These are phyloP conservation scores for Zychaea mexicana DNA, from an alignment of 371 early-diverging fungal genomes.

Conservation along the genomic window DNA sequence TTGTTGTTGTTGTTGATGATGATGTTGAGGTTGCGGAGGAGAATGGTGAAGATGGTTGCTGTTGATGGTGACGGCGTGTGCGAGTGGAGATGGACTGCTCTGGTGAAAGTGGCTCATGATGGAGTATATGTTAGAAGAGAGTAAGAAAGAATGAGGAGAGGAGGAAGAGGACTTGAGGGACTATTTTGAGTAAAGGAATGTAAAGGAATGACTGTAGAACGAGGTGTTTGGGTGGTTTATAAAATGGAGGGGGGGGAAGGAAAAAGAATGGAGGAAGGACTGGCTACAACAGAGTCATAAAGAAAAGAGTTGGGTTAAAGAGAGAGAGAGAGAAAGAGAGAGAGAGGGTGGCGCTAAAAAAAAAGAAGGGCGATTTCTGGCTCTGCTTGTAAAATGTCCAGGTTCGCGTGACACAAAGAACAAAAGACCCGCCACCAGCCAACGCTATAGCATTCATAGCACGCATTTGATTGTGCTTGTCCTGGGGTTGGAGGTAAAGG, in stretches of 20 bases:
- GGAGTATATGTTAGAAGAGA: not conserved
- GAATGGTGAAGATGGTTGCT: conserved; percentile 4
- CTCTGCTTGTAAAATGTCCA: too few species aligned
- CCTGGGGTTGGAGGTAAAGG: not conserved
- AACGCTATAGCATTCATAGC: too few species aligned
- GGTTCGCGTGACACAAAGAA: conserved; percentile 1
- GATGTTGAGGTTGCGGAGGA: not conserved
- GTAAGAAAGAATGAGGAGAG: not conserved
- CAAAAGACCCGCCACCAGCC: not conserved
- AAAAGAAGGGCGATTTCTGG: not conserved
- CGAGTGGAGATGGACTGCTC: conserved; percentile 13
- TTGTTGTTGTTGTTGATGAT: not conserved
- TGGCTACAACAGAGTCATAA: conserved; percentile 20
- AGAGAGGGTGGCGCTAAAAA: conserved; percentile 9
- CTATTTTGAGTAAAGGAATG: conserved; percentile 7
- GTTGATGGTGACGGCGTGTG: conserved; percentile 4
- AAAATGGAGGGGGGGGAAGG: not conserved
- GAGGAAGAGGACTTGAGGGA: not conserved
- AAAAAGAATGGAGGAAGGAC: conserved; percentile 11
- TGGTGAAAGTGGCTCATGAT: conserved; percentile 10
- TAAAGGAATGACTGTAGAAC: conserved; percentile 16
- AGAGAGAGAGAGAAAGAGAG: conserved; percentile 1
- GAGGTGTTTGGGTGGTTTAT: not conserved
- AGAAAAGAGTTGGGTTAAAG: conserved; percentile 7
- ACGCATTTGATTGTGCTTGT: not conserved